Evolutionary conservation across 768 basidiomycete genomes (phyloP).

Genomic region (Fomitopsis serialis): DNA sequence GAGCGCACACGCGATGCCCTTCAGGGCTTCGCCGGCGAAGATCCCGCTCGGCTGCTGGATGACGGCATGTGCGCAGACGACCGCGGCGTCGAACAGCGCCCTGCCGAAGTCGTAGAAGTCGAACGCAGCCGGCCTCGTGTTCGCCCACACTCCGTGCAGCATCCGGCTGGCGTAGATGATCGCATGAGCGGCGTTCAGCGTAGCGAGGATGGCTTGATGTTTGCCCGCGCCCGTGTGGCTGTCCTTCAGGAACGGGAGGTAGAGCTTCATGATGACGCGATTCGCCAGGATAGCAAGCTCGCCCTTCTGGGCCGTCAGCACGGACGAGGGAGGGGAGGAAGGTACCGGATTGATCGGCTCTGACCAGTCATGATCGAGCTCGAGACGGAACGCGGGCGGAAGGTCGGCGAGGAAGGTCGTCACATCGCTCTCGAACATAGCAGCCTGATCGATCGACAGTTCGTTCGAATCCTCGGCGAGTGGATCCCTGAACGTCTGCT

Average conservation of each 20-base stretch:
- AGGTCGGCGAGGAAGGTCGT: conserved; percentile 48
- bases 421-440: conserved; percentile 51
- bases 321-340: conserved; percentile 24
- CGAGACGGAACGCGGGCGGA: conserved; percentile 43
- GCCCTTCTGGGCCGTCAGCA: conserved; percentile 46
- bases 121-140: conserved; percentile 40
- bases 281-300: conserved; percentile 59
- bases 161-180: conserved; percentile 49
- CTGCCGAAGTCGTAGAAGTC: conserved; percentile 57
- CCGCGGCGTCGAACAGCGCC: conserved; percentile 60
- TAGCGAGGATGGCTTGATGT: conserved; percentile 51
- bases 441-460: conserved; percentile 57
- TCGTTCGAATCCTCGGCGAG: conserved; percentile 26
- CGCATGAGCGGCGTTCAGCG: conserved; percentile 60
- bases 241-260: conserved; percentile 56
- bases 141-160: conserved; percentile 36
- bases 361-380: conserved; percentile 27
- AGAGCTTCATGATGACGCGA: conserved; percentile 56
- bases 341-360: conserved; percentile 9
- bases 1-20: conserved; percentile 39
- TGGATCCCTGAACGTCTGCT: conserved; percentile 38
- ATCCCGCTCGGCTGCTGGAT: conserved; percentile 46
- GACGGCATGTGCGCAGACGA: conserved; percentile 58
- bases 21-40: conserved; percentile 42
- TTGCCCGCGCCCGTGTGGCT: conserved; percentile 20